Evolutionary conservation across 2,329 filamentous ascomycete genomes (phyloP), one percentile per base, ranked within the genome.

Genomic region (Exophiala sp.): DNA sequence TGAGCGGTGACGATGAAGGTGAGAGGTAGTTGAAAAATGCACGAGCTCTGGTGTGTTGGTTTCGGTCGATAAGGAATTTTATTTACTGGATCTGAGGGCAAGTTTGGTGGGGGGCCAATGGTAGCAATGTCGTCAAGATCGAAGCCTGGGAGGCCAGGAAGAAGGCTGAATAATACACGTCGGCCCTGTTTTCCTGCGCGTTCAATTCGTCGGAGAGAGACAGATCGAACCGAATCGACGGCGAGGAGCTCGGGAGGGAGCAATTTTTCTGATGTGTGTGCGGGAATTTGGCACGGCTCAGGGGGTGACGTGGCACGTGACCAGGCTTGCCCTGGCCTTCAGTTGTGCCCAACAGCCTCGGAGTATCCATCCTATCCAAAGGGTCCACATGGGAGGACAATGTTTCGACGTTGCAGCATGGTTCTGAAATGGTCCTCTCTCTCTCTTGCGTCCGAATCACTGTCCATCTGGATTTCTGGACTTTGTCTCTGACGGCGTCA

Each of bases 81-180:
- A 42, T 43, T 44, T 39, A 35, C 22, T 46, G 35, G 23, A 42
- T n/a, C 44, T 38, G 43, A 51, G 48, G 48, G 47, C 50, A 27
- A 52, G 11, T 13, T 41, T 56, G 50, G 53, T 56, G 53, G 54
- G 54, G 50, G 51, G 48, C 43, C 39, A 52, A 49, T 35, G 11
- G 19, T 13, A 8, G 34, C 3, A 13, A 37, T 19, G 16, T 19
- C 34, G 34, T 18, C 34, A 37, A 37, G 14, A 18, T 8, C 14
- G 18, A 18, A 34, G 30, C 30, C 13, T 9, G 8, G 13, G 30
- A n/a, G n/a, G n/a, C n/a, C 11, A 16, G 9, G 11, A 6, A 39
- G 24, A 22, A 22, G 30, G 11, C 30, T 30, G 47, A 32, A 13
- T 23, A 43, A 39, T n/a, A 22, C 41, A 13, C 34, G 34, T n/a